Evolutionary conservation across 2,329 filamentous ascomycete genomes (phyloP), one percentile per base, ranked within the genome.

Genomic region (Raffaelea arxii): DNA sequence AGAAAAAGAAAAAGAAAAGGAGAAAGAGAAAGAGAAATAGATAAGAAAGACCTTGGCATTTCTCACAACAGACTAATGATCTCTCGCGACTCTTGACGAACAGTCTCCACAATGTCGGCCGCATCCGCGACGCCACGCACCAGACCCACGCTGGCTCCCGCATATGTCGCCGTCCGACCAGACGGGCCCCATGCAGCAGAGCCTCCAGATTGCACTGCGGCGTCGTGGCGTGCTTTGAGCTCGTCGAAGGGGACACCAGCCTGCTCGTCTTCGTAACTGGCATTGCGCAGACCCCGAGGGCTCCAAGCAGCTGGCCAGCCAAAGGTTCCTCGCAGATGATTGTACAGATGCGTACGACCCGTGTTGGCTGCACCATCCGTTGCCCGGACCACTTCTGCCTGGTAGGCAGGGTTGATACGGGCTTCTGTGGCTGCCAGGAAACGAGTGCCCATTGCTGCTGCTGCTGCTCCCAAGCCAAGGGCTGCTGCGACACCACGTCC

Each of bases 381-480:
- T 0, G 68, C 66, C 1, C 62, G 58, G 1, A 71, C 49, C 0
- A 71, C 59, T 44, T 68, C 68, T n/a, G 64, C 52, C 43, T 66
- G 67, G 40, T 70, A 71, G 1, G 64, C 66, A 46, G 58, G 59
- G 42, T 52, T 57, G 30, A 70, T 63, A 6, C 65, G 61, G 1
- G 67, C 58, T 52, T 71, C 67, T 0, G 48, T 55, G 1, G 64
- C 55, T 0, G 77, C 78, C 1, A 85, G 68, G 47, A 83, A 80
- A 7, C 79, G 68, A 1, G 82, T 85, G 0, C 82, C 82, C 66
- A 86, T 69, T 0, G 69, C 75, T 0, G 72, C 68, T 0, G 76
- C 81, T 0, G 63, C 58, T 1, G 75, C 74, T 0, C 77, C 75
- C 1, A 82, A 60, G 1, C 69, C 64, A 49, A 82, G 50, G 2